Base-by-base conservation (phyloP, 345 rosid genomes). In the Citrus reticulata region DNA sequence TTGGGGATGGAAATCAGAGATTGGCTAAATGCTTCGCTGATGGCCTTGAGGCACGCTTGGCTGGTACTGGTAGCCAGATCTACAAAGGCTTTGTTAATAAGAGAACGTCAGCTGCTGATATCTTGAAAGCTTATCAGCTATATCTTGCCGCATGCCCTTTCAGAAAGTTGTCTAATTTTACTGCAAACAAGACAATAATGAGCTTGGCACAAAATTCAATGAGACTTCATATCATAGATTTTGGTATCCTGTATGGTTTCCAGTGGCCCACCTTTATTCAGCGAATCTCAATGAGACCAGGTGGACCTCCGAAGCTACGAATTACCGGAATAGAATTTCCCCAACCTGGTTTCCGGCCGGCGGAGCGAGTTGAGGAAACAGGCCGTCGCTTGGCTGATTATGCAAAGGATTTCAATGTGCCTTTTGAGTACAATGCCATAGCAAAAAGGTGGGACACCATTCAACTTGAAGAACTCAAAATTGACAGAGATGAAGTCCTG, bases 311-410 rank as follows among this genome's bases (percentile, higher is more conserved):
- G 0, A 94, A 84, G 84, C 77, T 97, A 79, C 87, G 97, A 81
- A 89, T 97, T 73, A 97, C 99, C 0, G 99, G 98, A 69, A 90
- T 97, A 68, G 99, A 97, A 74, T 89, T 94, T 78, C 99, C 99
- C 7, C 98, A 91, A 81, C 93, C 92, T 13, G 99, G 99, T 22
- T 92, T 94, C 83, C 89, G 98, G 59, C 98, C 98, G 2, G 90
- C 93, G 14, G 98, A 93, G 87, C 83, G 95, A 73, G 91, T 94
- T 63, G 92, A 89, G 85, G 99, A 94, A 85, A 93, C 98, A 67
- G 98, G 99, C 49, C 88, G 90, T 34, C 89, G 97, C 73, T 84
- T 97, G 79, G 93, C 87, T 19, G 92, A 87, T 37, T 97, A 93
- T 88, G 98, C 98, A 9, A 88, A 94, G 81, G 85, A 86, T 5